Base-by-base conservation (phyloP, 306 rosid genomes). In the Cyclanthera cordifolia region DNA sequence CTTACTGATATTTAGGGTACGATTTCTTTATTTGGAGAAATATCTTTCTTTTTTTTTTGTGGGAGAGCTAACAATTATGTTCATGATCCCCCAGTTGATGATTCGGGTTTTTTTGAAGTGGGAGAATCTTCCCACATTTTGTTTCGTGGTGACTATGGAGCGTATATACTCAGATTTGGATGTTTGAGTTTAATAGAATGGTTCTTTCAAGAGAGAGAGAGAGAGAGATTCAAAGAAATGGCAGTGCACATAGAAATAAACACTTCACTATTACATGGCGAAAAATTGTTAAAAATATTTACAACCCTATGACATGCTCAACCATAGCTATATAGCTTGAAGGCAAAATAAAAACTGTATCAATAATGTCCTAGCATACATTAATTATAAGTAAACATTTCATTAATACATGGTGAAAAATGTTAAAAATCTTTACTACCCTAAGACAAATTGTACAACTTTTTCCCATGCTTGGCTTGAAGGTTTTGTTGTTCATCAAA, bases 281-380 rank as follows among this genome's bases (percentile, higher is more conserved):
- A 15, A 27, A 56, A 56, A 30, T 12, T 57, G 65, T 58, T 6
- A n/a, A 58, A 58, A 32, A 58, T 8, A 11, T n/a, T 28, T 58
- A 58, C 65, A 58, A n/a, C 66, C 66, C 43, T 57, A 57, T 6
- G 13, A 16, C 47, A 59, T n/a, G 24, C 23, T 59, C 8, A 47
- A 47, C 47, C 47, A 8, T n/a, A 59, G 67, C 67, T 47, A 32
- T 47, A 32, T n/a, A 9, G 67, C 67, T 32, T 59, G 48, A 60
- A 60, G 67, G 49, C 15, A 60, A 63, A 63, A 63, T 21, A 41
- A 39, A 69, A 30, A 4, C 12, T 69, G 59, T 11, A 69, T 11
- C n/a, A 37, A 4, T 14, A 15, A 1, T 71, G 24, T 71, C n/a
- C n/a, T n/a, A n/a, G 5, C 17, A 6, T 19, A 32, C 47, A 32